A percentile compares a stretch with the other conserved stretches of the same genome.
phyloP scores from a whole-genome alignment of 129 eudicot genomes.

The Smallanthus sonchifolius region DNA sequence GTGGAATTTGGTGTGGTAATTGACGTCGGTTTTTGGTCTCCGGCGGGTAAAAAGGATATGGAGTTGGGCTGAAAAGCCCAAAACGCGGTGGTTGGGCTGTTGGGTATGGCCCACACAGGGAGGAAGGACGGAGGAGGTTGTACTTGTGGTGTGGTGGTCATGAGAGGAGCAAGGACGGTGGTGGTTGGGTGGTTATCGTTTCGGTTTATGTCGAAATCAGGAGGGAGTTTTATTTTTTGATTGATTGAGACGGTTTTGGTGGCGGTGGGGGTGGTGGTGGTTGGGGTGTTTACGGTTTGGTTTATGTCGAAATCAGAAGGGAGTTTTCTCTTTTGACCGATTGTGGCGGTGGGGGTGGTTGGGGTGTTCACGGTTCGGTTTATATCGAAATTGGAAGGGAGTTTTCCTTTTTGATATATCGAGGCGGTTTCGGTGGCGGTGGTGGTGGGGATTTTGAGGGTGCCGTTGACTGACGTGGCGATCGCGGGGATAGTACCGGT shows the following conservation, averaged over 20 bases:
- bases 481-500: constrained; percentile 81
- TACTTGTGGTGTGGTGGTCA: constrained; percentile 28
- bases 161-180: constrained; percentile 46
- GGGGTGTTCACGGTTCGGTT: constrained; percentile 11
- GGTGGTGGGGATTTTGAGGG: constrained; percentile 61
- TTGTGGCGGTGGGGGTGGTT: neutral
- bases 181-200: neutral
- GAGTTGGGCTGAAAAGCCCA: constrained; percentile 53
- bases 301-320: constrained; percentile 36
- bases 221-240: constrained; percentile 43
- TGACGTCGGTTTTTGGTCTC: constrained; percentile 17
- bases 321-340: constrained; percentile 38
- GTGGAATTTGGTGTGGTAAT: neutral
- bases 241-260: neutral
- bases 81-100: constrained; percentile 38
- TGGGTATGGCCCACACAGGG: constrained; percentile 49
- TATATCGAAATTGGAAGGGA: constrained; percentile 36
- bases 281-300: neutral
- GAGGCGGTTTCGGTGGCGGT: constrained; percentile 4
- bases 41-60: constrained; percentile 37
- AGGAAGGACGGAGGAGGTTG: constrained; percentile 20
- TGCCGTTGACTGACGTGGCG: constrained; percentile 66
- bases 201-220: constrained; percentile 36
- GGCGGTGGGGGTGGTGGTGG: neutral
- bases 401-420: constrained; percentile 34